Conservation (phyloP, 768 basidiomycete species). For the Chlorophyllum brunneum region DNA sequence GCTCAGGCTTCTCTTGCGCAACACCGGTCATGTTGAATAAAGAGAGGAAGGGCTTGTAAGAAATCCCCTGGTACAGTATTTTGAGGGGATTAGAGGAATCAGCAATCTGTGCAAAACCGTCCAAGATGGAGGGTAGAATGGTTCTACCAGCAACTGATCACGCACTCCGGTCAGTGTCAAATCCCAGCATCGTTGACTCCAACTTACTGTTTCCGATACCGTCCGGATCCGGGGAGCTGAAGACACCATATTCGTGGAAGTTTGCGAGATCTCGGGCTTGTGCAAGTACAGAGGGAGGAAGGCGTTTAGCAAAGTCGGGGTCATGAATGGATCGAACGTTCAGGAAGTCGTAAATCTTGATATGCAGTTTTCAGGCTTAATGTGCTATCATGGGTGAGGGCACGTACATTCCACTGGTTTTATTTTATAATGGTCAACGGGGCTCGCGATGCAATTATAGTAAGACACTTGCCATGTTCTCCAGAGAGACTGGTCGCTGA, state of each 20-base stretch:
- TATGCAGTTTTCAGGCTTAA: constrained; percentile 18
- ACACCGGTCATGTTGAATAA: constrained; percentile 75
- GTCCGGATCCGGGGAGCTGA: constrained; percentile 43
- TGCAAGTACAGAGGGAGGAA: constrained; percentile 47
- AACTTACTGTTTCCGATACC: constrained; percentile 66
- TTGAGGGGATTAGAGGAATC: constrained; percentile 50
- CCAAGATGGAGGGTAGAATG: constrained; percentile 56
- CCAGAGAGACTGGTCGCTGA: constrained; percentile 45
- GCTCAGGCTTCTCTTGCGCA: constrained; percentile 42
- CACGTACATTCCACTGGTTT: constrained; percentile 10
- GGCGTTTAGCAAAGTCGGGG: constrained; percentile 38
- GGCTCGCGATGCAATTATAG: neutral
- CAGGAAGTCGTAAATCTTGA: constrained; percentile 67
- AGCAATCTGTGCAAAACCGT: constrained; percentile 47
- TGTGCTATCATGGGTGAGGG: neutral
- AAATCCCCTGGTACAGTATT: constrained; percentile 53
- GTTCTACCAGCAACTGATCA: constrained; percentile 63
- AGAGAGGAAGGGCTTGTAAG: constrained; percentile 77
- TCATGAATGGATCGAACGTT: constrained; percentile 72
- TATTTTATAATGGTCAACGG: neutral
- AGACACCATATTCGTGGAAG: constrained; percentile 71
- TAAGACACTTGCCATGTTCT: constrained; percentile 51
- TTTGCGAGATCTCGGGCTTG: constrained; percentile 62
- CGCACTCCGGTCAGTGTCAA: neutral
- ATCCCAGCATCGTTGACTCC: neutral